These are phyloP conservation scores for Backusella circina DNA, from an alignment of 192 early-diverging fungal species.

Conservation along the genomic window DNA sequence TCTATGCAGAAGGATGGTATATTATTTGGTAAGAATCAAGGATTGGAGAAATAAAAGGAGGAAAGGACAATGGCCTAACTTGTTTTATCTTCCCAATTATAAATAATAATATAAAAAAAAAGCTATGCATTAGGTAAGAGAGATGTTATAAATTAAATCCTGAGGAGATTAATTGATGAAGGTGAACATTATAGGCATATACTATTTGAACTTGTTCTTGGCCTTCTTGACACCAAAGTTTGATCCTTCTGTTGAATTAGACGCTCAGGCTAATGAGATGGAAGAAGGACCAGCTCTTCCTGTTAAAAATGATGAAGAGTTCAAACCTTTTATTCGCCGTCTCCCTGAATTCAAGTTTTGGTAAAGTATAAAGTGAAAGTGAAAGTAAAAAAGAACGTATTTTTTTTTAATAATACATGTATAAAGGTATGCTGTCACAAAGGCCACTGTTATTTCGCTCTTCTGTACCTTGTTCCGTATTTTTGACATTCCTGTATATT, in stretches of 20 bases:
- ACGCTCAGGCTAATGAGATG: constrained; percentile 55
- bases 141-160: not conserved
- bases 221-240: constrained; percentile 97
- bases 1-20: constrained; percentile 89
- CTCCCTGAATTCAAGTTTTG: constrained; percentile 99
- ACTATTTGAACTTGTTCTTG: constrained; percentile 91
- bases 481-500: constrained; percentile 97
- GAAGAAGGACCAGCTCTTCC: constrained; percentile 75
- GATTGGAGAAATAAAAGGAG: not conserved
- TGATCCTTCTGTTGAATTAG: constrained; percentile 82
- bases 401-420: not conserved
- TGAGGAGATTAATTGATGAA: not conserved
- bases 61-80: not conserved
- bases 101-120: not conserved
- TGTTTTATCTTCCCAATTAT: not conserved
- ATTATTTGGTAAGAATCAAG: constrained; percentile 81
- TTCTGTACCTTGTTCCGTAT: constrained; percentile 84
- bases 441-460: constrained; percentile 78
- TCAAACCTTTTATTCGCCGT: constrained; percentile 93
- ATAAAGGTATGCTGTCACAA: constrained; percentile 74
- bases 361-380: constrained; percentile 40
- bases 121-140: constrained; percentile 17
- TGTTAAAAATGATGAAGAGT: constrained; percentile 88
- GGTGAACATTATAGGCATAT: constrained; percentile 65
- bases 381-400: not conserved